These are phyloP conservation scores for Ichthyophthirius multifiliis DNA, from an alignment of 169 alveolate species.

Conservation along the genomic window DNA sequence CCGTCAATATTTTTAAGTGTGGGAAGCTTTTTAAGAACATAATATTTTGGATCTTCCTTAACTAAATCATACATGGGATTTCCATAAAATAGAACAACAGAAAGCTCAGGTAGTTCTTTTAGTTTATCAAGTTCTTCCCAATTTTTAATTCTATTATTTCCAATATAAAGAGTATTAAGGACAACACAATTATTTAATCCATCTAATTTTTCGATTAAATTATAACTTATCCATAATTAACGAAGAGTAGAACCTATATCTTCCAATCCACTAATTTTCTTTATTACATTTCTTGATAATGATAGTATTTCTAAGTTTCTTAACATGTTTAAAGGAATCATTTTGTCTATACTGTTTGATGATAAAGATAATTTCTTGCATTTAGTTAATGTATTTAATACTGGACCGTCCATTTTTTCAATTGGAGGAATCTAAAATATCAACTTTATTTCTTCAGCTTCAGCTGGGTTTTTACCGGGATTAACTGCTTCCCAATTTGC, in stretches of 20 bases:
- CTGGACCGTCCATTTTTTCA: slow-evolving; percentile 82
- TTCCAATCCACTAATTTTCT: slow-evolving; percentile 85
- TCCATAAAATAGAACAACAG: slow-evolving; percentile 67
- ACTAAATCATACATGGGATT: slow-evolving; percentile 77
- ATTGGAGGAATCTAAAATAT: slow-evolving; percentile 78
- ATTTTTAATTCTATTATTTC: slow-evolving; percentile 82
- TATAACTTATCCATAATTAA: slow-evolving; percentile 89
- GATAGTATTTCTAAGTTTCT: slow-evolving; percentile 80
- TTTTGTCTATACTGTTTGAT: slow-evolving; percentile 85
- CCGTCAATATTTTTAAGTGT: slow-evolving; percentile 69
- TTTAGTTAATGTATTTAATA: slow-evolving; percentile 72
- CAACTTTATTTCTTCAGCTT: slow-evolving; percentile 64
- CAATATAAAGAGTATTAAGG: slow-evolving; percentile 72
- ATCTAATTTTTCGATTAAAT: slow-evolving; percentile 84
- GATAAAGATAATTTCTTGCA: slow-evolving; percentile 82
- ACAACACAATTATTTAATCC: slow-evolving; percentile 82
- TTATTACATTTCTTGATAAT: slow-evolving; percentile 84
- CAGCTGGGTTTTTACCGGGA: slow-evolving; percentile 56
- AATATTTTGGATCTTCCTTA: slow-evolving; percentile 63
- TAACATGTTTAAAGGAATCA: slow-evolving; percentile 80
- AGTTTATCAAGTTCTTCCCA: slow-evolving; percentile 81
- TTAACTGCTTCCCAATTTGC: slow-evolving; percentile 55
- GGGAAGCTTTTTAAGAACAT: slow-evolving; percentile 66
- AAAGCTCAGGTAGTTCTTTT: slow-evolving; percentile 68
- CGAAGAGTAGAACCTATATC: slow-evolving; percentile 85